Conservation (phyloP, 495 filamentous ascomycete species). For the Bryoglossum gracile region DNA sequence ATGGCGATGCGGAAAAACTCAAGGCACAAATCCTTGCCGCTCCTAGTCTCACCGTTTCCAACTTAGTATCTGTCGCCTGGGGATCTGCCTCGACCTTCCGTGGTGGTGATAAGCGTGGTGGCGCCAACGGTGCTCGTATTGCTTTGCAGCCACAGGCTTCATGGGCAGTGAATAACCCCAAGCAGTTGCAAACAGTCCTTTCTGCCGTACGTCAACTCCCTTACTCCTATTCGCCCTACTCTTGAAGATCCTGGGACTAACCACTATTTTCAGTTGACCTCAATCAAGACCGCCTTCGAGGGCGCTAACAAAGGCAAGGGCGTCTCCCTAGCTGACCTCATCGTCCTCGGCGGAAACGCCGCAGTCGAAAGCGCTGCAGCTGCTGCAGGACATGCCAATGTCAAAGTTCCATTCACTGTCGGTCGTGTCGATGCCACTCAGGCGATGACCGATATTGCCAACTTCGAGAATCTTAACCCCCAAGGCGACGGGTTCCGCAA, state of each 20-base stretch:
- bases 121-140: constrained; percentile 16
- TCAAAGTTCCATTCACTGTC: constrained; percentile 31
- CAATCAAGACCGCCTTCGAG: constrained; percentile 17
- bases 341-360: constrained; percentile 25
- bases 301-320: constrained; percentile 4
- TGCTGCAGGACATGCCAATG: constrained; percentile 18
- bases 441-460: constrained; percentile 7
- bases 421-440: constrained; percentile 34
- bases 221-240: neutral
- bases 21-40: constrained; percentile 15
- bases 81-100: constrained; percentile 17
- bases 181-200: constrained; percentile 9
- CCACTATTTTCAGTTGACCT: constrained; percentile 9
- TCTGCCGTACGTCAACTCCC: constrained; percentile 8
- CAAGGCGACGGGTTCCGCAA: constrained; percentile 19
- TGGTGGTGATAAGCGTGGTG: constrained; percentile 15
- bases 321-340: constrained; percentile 18
- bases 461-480: constrained; percentile 15
- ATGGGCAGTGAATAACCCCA: constrained; percentile 14
- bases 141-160: constrained; percentile 15
- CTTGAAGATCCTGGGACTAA: constrained; percentile 2
- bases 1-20: constrained; percentile 4
- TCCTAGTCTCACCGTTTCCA: constrained; percentile 5
- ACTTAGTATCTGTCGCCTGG: constrained; percentile 12
- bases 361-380: constrained; percentile 38